Evolutionary conservation across 805 yeast species (phyloP).

Genomic region (fission yeast (Schizosaccharomyces pombe)): DNA sequence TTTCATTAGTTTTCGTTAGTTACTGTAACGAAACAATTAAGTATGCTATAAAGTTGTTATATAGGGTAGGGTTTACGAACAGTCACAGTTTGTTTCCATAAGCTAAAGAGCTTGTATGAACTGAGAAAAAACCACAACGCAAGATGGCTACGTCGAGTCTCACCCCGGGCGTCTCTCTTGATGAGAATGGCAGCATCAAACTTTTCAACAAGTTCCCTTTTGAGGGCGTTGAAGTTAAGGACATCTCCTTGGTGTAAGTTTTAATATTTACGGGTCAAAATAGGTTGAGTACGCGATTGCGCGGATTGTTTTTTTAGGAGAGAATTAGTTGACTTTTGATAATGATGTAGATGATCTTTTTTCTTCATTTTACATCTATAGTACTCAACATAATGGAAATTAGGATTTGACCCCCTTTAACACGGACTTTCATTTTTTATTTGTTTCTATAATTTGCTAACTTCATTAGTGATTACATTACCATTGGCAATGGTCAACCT

Average conservation of each 20-base stretch:
- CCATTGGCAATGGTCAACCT: slow-evolving; percentile 91
- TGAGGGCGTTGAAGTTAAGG: slow-evolving; percentile 93
- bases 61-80: background rate
- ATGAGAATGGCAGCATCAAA: slow-evolving; percentile 2
- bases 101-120: background rate
- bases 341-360: too few species aligned
- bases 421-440: too few species aligned
- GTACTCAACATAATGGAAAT: too few species aligned
- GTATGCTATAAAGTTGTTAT: background rate
- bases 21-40: background rate
- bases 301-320: background rate
- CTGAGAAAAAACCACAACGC: background rate
- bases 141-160: slow-evolving; percentile 2
- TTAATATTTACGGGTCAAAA: background rate
- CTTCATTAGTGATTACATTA: slow-evolving; percentile 67
- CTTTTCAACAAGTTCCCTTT: slow-evolving; percentile 99
- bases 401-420: too few species aligned
- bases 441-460: too few species aligned
- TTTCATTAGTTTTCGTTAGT: too few species aligned
- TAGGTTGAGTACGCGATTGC: background rate
- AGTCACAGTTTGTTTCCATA: slow-evolving; percentile 1
- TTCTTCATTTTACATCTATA: too few species aligned
- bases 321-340: too few species aligned
- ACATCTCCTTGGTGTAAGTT: slow-evolving; percentile 58
- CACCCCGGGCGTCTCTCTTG: slow-evolving; percentile 2